Conservation (phyloP, 1,284 basidiomycete species). For the Agaricales sp. region DNA sequence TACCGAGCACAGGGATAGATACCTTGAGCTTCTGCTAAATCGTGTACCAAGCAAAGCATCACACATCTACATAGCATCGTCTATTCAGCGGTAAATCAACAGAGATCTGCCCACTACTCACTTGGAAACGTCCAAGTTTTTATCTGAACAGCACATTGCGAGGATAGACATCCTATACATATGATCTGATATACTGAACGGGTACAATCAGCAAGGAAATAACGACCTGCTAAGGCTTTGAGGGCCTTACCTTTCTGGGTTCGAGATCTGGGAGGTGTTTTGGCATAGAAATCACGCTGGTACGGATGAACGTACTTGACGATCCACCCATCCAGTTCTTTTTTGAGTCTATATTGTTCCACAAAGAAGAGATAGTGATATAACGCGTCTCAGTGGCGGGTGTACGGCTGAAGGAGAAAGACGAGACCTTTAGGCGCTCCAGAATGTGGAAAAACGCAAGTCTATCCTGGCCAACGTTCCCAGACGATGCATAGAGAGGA, state of each 20-base stretch:
- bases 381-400: too few species aligned
- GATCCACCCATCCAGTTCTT: constrained; percentile 88
- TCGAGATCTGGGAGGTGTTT: constrained; percentile 45
- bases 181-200: constrained; percentile 81
- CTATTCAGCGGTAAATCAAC: constrained; percentile 1
- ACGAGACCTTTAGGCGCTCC: constrained; percentile 72
- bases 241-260: constrained; percentile 62
- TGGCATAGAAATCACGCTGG: not conserved
- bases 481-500: constrained; percentile 44
- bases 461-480: constrained; percentile 51
- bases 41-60: constrained; percentile 87
- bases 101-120: constrained; percentile 22
- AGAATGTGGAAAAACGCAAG: constrained; percentile 86
- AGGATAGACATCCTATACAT: constrained; percentile 97
- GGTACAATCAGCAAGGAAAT: not conserved
- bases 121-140: constrained; percentile 70
- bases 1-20: not conserved
- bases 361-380: not conserved
- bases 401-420: too few species aligned
- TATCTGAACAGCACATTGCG: constrained; percentile 72
- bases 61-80: constrained; percentile 53
- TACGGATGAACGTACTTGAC: constrained; percentile 42
- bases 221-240: too few species aligned
- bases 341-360: constrained; percentile 67
- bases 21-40: constrained; percentile 93